Evolutionary conservation across 2,329 filamentous ascomycete species (phyloP), one percentile per base, ranked within the genome.

Genomic region (Ceratocystis papillata): DNA sequence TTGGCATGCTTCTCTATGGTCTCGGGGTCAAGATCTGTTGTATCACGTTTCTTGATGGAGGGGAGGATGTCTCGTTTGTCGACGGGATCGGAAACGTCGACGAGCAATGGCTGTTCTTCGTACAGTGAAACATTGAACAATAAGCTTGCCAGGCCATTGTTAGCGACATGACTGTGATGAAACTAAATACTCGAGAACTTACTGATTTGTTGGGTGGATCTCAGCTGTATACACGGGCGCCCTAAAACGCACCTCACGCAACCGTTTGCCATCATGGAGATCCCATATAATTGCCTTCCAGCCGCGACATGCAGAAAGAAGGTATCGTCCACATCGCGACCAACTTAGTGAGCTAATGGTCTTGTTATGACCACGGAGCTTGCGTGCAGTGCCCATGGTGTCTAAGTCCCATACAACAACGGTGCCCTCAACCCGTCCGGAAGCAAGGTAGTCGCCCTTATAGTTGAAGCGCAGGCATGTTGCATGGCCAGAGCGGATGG

Each of bases 241-340:
- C 70, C 93, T 87, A 73, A 99, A 96, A 70, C 91, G 88, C 71
- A 96, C 88, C 70, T 90, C 92, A 70, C 92, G 87, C 72, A 92
- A 79, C 68, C 89, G 80, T 73, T 87, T 81, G 60, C 83, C 81
- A 67, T 84, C 79, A 65, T 82, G 82, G 67, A 99, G 79, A 75
- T 99, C 94, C 94, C 94, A 99, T 0, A 99, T 81, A 63, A 96
- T 91, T 69, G 89, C 92, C 76, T 95, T 96, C 89, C 93, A 97
- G 72, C 96, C 94, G 74, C 96, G 90, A 57, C 91, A 96, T 10
- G 91, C 89, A 67, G 90, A 96, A 67, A 99, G 83, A 64, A 99
- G 80, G 76, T 96, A 97, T 70, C 90, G 84, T 30, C 94, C 93
- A 76, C 91, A 90, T 71, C 87, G 83, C 64, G 93, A 96, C 94